A percentile compares a stretch with the other conserved stretches of the same genome.
These are phyloP conservation scores for Trametes villosa DNA, from an alignment of 768 basidiomycete species.

Conservation along the genomic window DNA sequence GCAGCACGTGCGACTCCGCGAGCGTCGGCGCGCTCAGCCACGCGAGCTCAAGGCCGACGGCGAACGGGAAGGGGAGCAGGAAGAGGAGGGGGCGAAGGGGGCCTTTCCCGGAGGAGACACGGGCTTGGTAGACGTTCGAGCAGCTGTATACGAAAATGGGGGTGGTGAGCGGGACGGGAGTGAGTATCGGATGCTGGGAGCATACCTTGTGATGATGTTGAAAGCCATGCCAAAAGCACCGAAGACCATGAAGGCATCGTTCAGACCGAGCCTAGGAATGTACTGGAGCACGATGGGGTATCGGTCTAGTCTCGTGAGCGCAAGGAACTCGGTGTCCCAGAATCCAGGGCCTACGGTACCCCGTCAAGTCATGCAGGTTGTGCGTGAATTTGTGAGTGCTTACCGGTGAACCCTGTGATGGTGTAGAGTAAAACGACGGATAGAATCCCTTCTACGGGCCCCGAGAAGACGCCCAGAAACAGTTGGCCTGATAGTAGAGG, in stretches of 20 bases:
- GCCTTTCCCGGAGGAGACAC: conserved; percentile 45
- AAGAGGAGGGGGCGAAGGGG: conserved; percentile 63
- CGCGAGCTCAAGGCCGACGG: conserved; percentile 69
- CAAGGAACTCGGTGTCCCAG: conserved; percentile 76
- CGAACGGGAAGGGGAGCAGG: conserved; percentile 79
- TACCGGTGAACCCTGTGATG: conserved; percentile 78
- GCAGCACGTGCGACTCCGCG: conserved; percentile 67
- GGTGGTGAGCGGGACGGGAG: neutral
- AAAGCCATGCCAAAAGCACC: conserved; percentile 68
- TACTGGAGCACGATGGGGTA: conserved; percentile 48
- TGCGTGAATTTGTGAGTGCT: neutral
- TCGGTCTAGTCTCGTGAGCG: conserved; percentile 58
- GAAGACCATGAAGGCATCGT: conserved; percentile 88
- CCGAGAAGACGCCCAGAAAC: conserved; percentile 91
- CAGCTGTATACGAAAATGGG: conserved; percentile 52
- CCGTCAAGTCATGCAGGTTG: neutral
- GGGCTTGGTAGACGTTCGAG: conserved; percentile 75
- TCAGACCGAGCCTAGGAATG: conserved; percentile 74
- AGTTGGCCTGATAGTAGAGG: conserved; percentile 64
- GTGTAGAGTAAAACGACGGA: conserved; percentile 79
- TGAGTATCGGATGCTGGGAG: neutral
- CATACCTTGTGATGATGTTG: conserved; percentile 77
- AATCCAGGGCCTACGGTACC: conserved; percentile 69
- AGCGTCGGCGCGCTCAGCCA: conserved; percentile 80
- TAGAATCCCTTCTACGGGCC: conserved; percentile 95